Evolutionary conservation across 139 green algal species (phyloP).

Genomic region (Chlamydomonas applanata): DNA sequence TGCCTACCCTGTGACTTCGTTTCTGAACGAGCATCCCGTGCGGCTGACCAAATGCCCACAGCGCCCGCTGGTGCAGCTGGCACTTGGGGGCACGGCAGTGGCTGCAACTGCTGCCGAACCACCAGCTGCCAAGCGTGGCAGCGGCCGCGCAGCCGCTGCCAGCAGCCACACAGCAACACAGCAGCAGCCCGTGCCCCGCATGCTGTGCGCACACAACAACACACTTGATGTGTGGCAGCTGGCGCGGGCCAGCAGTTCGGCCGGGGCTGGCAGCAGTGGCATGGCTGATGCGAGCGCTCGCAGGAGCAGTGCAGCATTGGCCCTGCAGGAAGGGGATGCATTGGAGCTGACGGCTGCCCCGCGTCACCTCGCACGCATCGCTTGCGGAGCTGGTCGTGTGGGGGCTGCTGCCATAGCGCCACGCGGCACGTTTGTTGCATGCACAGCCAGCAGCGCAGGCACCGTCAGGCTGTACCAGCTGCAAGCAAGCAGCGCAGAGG

Average conservation of each 20-base stretch:
- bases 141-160: neutral
- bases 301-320: neutral
- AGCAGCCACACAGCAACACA: neutral
- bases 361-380: slow-evolving; percentile 48
- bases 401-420: slow-evolving; percentile 59
- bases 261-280: neutral
- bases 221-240: slow-evolving; percentile 29
- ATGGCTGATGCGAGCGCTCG: neutral
- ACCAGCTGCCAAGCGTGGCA: slow-evolving; percentile 31
- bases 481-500: neutral
- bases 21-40: slow-evolving; percentile 52
- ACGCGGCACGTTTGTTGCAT: slow-evolving; percentile 61
- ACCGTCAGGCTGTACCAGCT: slow-evolving; percentile 51
- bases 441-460: slow-evolving; percentile 2
- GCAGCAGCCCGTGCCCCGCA: neutral
- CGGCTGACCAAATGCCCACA: slow-evolving; percentile 67
- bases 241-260: neutral
- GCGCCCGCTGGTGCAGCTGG: slow-evolving; percentile 58
- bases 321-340: slow-evolving; percentile 29
- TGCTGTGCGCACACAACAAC: slow-evolving; percentile 24
- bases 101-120: slow-evolving; percentile 40
- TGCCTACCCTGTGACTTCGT: slow-evolving; percentile 28
- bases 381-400: slow-evolving; percentile 34
- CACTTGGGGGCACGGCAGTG: slow-evolving; percentile 15
- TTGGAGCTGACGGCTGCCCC: slow-evolving; percentile 50